Base-by-base conservation (phyloP, 768 basidiomycete genomes). In the Auriscalpium vulgare region DNA sequence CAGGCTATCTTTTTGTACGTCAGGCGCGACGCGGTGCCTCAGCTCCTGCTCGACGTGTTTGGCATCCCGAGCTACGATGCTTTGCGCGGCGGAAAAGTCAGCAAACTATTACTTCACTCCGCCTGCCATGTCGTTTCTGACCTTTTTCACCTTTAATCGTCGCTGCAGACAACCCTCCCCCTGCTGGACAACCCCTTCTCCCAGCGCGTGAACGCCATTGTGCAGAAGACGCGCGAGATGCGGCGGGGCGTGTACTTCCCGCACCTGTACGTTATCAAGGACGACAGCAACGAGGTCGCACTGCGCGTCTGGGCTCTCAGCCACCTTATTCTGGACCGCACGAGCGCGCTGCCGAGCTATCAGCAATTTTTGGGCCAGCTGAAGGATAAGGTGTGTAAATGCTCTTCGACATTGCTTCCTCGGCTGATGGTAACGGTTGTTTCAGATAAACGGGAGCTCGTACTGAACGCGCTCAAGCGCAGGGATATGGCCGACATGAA, bases 1-100 rank as follows among this genome's bases (percentile, higher is more conserved):
- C 97, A 98, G 71, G 95, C 90, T 19, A 91, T 99, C 66, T 98
- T 99, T 84, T 77, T 98, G 49, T 98, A 92, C 88, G 83, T 99
- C 51, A 97, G 97, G n/a, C 84, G 94, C 34, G 95, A 98, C 68
- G 93, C 97, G 8, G 93, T 98, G 17, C 91, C 95, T 10, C 89
- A 95, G 66, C 82, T 98, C 50, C 74, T 98, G 57, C 77, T 86
- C 77, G 97, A 99, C 65, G 95, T 97, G 16, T 98, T 99, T 71
- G 84, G 90, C 66, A 77, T 97, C 37, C 86, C 89, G 0, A 85
- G 72, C 61, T 97, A 97, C 67, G 90, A 91, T 44, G 87, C 87
- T 13, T 74, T 99, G 52, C 88, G 89, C 51, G 92, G 92, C 50
- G 97, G 97, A 63, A 99, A 99, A 84, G 93, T 88, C 63, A 59